Evolutionary conservation across 2,329 filamentous ascomycete genomes (phyloP), one percentile per base, ranked within the genome.

Genomic region (Ascochyta rabiei): DNA sequence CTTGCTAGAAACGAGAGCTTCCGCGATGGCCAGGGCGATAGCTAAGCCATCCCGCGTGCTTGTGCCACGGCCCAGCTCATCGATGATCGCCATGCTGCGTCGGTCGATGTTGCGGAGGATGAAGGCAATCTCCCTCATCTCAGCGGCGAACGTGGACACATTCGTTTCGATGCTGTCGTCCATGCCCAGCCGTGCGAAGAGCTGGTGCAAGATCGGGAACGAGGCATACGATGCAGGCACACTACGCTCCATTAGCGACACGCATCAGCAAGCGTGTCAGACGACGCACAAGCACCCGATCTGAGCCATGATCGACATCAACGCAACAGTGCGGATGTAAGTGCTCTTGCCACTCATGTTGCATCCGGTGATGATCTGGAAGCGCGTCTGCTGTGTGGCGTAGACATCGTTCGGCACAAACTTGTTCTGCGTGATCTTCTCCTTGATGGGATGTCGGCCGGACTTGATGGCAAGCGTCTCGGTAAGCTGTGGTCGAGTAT

Each of bases 321-420:
- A 79, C 0, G 93, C 90, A 21, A 96, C 81, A 1, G 89, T 88
- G 44, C 91, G 86, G 59, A 98, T 96, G 68, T 97, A 98, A 0
- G 93, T 99, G 60, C 90, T 96, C 73, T 98, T 99, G 0, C 72
- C 95, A 64, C 91, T 96, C 95, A 99, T 99, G 66, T 99, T 99
- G 72, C 91, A 96, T 3, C 95, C 93, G 0, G 93, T 98, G 59
- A 99, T 88, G 57, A 98, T 89, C 62, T 98, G 93, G 67, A 97
- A 96, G 1, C 93, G 86, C 31, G 87, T 86, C 56, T 93, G 87
- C 30, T 89, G 83, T 0, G 88, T 89, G 2, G 91, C 89, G 66
- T 93, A 98, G 24, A 93, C 90, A 67, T 98, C 93, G 60, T 98
- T 98, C 0, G 95, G 90, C 3, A 98, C 81, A 69, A 90, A 96